phyloP scores from a whole-genome alignment of 768 basidiomycete genomes.

The Phaeotremella skinneri region DNA sequence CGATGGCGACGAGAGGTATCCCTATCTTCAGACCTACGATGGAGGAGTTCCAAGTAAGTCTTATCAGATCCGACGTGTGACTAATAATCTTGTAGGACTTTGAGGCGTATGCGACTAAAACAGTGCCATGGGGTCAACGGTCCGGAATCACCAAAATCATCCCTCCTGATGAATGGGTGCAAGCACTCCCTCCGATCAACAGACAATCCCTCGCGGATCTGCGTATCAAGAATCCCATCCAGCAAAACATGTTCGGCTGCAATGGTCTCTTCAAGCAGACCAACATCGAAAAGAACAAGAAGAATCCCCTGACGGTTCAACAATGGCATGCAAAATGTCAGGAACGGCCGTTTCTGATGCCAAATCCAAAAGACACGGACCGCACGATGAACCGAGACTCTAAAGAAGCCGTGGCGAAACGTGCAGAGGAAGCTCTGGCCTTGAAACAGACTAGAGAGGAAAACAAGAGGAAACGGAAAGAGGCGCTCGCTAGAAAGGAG shows the following conservation, averaged over 20 bases:
- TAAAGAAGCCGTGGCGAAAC: slow-evolving; percentile 27
- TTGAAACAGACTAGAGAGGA: slow-evolving; percentile 16
- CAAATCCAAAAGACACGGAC: slow-evolving; percentile 42
- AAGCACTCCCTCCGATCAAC: slow-evolving; percentile 67
- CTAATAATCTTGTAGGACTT: slow-evolving; percentile 57
- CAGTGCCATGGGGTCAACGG: slow-evolving; percentile 84
- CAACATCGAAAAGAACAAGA: slow-evolving; percentile 73
- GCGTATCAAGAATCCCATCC: slow-evolving; percentile 84
- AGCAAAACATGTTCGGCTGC: slow-evolving; percentile 83
- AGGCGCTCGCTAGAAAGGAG: slow-evolving; percentile 18
- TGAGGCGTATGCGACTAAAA: slow-evolving; percentile 78
- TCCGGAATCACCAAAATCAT: slow-evolving; percentile 96
- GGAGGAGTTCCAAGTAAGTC: slow-evolving; percentile 69
- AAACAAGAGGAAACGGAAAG: slow-evolving; percentile 21
- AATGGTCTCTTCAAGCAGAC: slow-evolving; percentile 83
- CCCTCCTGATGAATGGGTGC: slow-evolving; percentile 87
- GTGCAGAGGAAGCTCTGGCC: slow-evolving; percentile 12
- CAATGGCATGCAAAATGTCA: slow-evolving; percentile 51
- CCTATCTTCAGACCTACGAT: slow-evolving; percentile 94
- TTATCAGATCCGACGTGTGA: neutral
- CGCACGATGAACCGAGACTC: slow-evolving; percentile 29
- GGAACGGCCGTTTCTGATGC: slow-evolving; percentile 30
- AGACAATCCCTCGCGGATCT: slow-evolving; percentile 65
- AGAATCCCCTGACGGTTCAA: slow-evolving; percentile 42
- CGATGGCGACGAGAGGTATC: slow-evolving; percentile 61